phyloP scores from a whole-genome alignment of 2,329 filamentous ascomycete species.

The Hymenoscyphus repandus region DNA sequence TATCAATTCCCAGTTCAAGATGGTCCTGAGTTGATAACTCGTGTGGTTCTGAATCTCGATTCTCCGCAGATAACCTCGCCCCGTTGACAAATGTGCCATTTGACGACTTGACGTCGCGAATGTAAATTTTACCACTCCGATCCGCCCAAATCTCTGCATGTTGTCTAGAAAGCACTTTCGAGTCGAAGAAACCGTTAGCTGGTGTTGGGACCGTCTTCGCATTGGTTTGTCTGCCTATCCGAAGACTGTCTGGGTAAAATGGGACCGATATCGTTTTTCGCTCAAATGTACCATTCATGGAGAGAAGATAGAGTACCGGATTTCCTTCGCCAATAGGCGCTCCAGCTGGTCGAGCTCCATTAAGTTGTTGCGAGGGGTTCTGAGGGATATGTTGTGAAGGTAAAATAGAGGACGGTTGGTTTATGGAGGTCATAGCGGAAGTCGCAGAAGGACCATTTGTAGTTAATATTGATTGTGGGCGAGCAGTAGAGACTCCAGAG shows the following conservation, averaged over 20 bases:
- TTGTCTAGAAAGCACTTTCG: conserved; percentile 91
- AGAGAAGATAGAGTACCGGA: conserved; percentile 78
- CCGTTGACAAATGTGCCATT: conserved; percentile 99
- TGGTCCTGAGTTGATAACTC: conserved; percentile 89
- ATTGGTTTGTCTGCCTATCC: conserved; percentile 95
- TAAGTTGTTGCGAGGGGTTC: conserved; percentile 48
- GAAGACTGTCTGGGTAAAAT: conserved; percentile 86
- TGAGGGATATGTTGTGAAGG: conserved; percentile 67
- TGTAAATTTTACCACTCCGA: conserved; percentile 82
- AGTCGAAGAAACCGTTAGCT: conserved; percentile 93
- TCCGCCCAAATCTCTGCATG: conserved; percentile 95
- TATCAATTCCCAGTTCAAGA: conserved; percentile 93
- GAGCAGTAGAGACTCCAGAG: conserved; percentile 54
- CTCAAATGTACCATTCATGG: conserved; percentile 94
- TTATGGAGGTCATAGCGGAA: conserved; percentile 57
- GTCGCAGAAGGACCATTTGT: conserved; percentile 54
- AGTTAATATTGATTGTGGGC: conserved; percentile 56
- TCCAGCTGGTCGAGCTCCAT: conserved; percentile 44
- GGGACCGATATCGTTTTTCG: conserved; percentile 94
- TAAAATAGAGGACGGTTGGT: conserved; percentile 52
- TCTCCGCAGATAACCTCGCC: conserved; percentile 82
- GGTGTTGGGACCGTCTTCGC: conserved; percentile 90
- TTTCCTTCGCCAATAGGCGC: conserved; percentile 47
- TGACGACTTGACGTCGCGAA: conserved; percentile 95
- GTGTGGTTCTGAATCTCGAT: conserved; percentile 92